A percentile compares a stretch with the other conserved stretches of the same genome.
phyloP scores from a whole-genome alignment of 495 filamentous ascomycete genomes.

The Neurospora sp. region DNA sequence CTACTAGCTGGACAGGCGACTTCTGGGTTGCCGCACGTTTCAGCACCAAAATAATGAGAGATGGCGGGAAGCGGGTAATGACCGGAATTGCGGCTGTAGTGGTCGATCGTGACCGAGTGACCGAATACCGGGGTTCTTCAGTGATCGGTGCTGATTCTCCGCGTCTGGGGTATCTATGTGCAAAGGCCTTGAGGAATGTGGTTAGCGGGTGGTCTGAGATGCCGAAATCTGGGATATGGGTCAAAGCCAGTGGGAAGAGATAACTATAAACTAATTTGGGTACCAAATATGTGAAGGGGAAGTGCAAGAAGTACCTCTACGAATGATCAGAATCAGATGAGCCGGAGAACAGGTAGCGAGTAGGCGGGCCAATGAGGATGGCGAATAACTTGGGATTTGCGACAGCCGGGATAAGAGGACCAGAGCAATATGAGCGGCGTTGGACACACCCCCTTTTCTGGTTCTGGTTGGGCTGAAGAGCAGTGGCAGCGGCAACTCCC shows the following conservation, averaged over 20 bases:
- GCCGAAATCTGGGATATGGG: background rate
- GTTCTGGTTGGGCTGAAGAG: constrained; percentile 10
- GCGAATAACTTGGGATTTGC: constrained; percentile 14
- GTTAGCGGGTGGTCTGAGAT: background rate
- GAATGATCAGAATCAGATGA: constrained; percentile 9
- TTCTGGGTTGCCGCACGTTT: constrained; percentile 6
- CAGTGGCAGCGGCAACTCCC: constrained; percentile 11
- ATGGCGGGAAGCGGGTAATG: constrained; percentile 13
- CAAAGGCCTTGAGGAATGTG: background rate
- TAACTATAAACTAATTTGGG: constrained; percentile 5
- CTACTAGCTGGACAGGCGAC: constrained; percentile 6
- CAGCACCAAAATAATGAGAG: constrained; percentile 12
- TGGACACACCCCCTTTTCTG: constrained; percentile 18
- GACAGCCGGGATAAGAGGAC: constrained; percentile 16
- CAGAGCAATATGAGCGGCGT: constrained; percentile 21
- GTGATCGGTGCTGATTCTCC: background rate
- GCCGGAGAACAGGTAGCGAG: constrained; percentile 18
- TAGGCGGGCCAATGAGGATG: constrained; percentile 19
- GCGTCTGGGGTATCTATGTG: background rate
- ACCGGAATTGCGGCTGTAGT: constrained; percentile 18
- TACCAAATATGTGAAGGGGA: constrained; percentile 7
- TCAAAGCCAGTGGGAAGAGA: constrained; percentile 5
- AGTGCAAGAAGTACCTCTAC: background rate
- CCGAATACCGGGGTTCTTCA: background rate
- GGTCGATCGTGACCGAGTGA: background rate